Evolutionary conservation across 192 early-diverging fungal species (phyloP).

Genomic region (Podila verticillata): DNA sequence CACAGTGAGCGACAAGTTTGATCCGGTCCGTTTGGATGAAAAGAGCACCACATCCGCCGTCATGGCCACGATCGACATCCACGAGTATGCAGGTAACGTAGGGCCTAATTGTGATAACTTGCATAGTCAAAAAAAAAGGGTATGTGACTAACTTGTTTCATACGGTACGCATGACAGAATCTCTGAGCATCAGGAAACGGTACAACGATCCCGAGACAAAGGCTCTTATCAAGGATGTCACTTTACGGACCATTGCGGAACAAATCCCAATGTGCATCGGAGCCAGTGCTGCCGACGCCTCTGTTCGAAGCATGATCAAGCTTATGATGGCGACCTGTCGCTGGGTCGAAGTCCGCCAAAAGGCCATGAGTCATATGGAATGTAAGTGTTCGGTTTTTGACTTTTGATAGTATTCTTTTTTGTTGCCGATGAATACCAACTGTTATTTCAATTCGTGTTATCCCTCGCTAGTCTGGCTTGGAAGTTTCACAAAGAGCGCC

Average conservation of each 20-base stretch:
- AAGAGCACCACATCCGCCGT: conserved; percentile 25
- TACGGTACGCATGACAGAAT: not conserved
- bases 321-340: conserved; percentile 48
- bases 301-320: conserved; percentile 39
- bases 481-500: conserved; percentile 30
- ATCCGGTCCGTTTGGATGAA: conserved; percentile 42
- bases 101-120: too few species aligned
- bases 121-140: not conserved
- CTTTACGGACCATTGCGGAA: conserved; percentile 36
- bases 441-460: not conserved
- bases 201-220: conserved; percentile 23
- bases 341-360: conserved; percentile 41
- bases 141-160: not conserved
- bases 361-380: conserved; percentile 43
- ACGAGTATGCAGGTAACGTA: conserved; percentile 15
- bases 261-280: conserved; percentile 17
- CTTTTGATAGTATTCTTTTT: not conserved
- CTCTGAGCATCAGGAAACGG: conserved; percentile 17
- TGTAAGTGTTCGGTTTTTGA: conserved; percentile 7
- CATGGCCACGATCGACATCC: conserved; percentile 34
- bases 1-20: conserved; percentile 15
- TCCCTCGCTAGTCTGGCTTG: conserved; percentile 33
- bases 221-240: conserved; percentile 29
- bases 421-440: not conserved
- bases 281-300: conserved; percentile 19